Base-by-base conservation (phyloP, 2,329 filamentous ascomycete genomes). In the Sclerotinia spermophila region DNA sequence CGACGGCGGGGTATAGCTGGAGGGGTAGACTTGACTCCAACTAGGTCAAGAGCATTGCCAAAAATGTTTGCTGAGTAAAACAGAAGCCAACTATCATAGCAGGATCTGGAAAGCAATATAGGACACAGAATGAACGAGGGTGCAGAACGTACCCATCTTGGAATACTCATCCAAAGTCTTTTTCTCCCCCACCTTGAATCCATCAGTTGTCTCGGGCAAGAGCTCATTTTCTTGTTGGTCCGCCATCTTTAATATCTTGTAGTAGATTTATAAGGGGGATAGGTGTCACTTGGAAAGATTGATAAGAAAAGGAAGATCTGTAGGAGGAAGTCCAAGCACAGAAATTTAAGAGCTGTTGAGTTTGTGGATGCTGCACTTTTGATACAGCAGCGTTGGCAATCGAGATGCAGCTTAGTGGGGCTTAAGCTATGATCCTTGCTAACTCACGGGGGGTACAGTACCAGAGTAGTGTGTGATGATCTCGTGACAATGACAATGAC, bases 151-250 rank as follows among this genome's bases (percentile, higher is more conserved):
- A 97, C 94, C 96, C 83, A 99, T 91, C 82, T 97, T 86, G 80
- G 95, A 87, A 84, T 97, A 97, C 82, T 97, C 92, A 75, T 95
- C 92, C 79, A 99, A 87, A 77, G 93, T 96, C 88, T 98, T 97
- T 90, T 97, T 97, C 88, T 97, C 93, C 76, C 93, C 94, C 80
- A 97, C 92, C 89, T 96, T 97, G 90, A 97, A 98, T 81, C 95
- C 95, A 84, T 94, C 90, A 76, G 94, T 97, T 84, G 91, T 87
- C 84, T 96, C 92, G 74, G 93, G 91, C 82, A 92, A 86, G 76
- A 95, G 89, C 79, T 98, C 95, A 73, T 92, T 87, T 75, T 90
- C 85, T 79, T 87, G 71, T 61, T 84, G 45, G 77, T 89, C 74
- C 51, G 76, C 73, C 77, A 77, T 79, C 51, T 64, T 75, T 73